Percentiles rank a stretch among this genome's conserved stretches.
Conservation (phyloP, 306 rosid genomes). For the Cicer bijugum region DNA sequence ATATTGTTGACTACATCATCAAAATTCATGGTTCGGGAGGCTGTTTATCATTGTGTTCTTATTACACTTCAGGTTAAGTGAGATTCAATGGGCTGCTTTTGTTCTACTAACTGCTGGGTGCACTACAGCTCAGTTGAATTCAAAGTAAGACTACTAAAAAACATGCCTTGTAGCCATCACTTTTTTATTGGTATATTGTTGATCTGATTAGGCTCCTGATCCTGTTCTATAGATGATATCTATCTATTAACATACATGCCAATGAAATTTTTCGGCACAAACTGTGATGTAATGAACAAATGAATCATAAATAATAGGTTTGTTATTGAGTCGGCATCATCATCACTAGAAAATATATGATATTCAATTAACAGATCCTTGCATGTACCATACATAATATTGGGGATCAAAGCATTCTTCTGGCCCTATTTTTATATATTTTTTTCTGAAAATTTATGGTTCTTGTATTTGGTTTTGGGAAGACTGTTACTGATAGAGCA, state of each 20-base stretch:
- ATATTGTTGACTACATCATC: conserved; percentile 19
- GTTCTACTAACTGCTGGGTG: conserved; percentile 90
- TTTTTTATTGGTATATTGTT: conserved; percentile 39
- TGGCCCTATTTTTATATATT: background rate
- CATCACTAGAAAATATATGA: background rate
- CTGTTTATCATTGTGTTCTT: conserved; percentile 41
- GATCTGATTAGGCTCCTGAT: conserved; percentile 32
- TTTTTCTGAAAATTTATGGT: background rate
- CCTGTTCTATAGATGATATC: conserved; percentile 35
- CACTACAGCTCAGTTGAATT: conserved; percentile 88
- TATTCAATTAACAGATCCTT: conserved; percentile 8
- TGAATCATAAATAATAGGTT: conserved; percentile 13
- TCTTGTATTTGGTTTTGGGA: conserved; percentile 2
- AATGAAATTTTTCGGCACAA: conserved; percentile 15
- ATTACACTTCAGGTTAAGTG: conserved; percentile 75
- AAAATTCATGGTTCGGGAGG: conserved; percentile 36
- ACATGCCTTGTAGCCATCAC: conserved; percentile 33
- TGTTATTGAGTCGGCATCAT: conserved; percentile 25
- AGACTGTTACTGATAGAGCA: too few relatives aligned
- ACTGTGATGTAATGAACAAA: background rate
- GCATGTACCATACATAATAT: background rate
- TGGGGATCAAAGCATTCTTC: conserved; percentile 1
- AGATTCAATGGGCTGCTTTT: conserved; percentile 99
- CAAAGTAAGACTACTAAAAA: conserved; percentile 65
- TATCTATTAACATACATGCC: conserved; percentile 21